Conservation (phyloP, 768 basidiomycete genomes). For the Rhizopogon vesiculosus region DNA sequence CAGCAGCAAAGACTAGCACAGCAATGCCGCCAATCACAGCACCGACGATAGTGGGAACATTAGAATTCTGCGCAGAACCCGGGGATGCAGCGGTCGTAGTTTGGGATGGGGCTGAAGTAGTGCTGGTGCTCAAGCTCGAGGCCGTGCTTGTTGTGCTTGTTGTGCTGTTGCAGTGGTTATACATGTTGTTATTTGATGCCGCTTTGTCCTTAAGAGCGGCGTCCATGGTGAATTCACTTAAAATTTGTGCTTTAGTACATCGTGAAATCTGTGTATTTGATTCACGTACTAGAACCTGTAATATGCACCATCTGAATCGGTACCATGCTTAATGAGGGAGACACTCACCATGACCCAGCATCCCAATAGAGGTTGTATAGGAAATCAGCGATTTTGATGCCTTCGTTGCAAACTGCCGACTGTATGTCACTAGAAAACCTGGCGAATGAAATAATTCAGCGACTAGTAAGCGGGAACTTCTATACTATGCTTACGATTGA, state of each 20-base stretch:
- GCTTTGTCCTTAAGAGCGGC: constrained; percentile 11
- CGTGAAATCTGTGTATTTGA: neutral
- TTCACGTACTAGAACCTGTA: constrained; percentile 11
- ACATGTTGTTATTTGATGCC: constrained; percentile 20
- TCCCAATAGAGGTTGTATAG: constrained; percentile 14
- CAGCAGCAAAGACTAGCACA: neutral
- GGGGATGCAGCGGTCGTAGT: neutral
- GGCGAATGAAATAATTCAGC: neutral
- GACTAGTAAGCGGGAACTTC: constrained; percentile 1
- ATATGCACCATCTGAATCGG: neutral
- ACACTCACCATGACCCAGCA: constrained; percentile 15
- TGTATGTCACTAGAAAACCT: constrained; percentile 18
- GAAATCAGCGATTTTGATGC: constrained; percentile 14
- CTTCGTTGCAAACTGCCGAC: constrained; percentile 14
- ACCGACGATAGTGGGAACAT: neutral
- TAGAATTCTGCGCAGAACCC: neutral
- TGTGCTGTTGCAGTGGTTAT: constrained; percentile 20
- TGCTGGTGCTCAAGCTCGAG: neutral
- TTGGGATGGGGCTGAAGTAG: constrained; percentile 1
- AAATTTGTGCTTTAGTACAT: neutral
- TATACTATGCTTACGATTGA: constrained; percentile 13
- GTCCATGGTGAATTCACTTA: constrained; percentile 18
- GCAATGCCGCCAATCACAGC: neutral
- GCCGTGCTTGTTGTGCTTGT: neutral
- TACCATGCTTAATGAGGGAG: neutral